Base-by-base conservation (phyloP, 768 basidiomycete genomes). In the Hygrocybe coccinea region DNA sequence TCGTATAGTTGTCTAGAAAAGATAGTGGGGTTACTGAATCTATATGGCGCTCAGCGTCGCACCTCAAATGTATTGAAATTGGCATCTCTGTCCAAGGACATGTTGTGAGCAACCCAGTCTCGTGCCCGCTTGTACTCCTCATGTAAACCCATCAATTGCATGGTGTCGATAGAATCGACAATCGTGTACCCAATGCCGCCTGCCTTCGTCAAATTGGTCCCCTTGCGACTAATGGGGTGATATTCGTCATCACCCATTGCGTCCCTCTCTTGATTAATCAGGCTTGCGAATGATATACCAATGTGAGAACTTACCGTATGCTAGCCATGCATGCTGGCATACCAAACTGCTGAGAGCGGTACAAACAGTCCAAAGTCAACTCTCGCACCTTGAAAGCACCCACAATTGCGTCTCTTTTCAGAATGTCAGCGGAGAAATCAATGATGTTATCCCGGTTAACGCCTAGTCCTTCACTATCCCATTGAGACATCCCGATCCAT, bases 231-330 rank as follows among this genome's bases (percentile, higher is more conserved):
- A 21, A 98, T 78, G 0, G 95, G 94, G 64, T 95, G 91, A 64
- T 92, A 97, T 68, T 95, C 91, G 72, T 97, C 93, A 54, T 79
- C 79, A 1, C 94, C 94, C 83, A 91, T 93, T 1, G 94, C 94
- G 67, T 97, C 85, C 45, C 83, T 74, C 72, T 93, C 92, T 93
- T 72, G 48, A 63, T 50, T 29, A 29, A 38, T 56, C 53, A 62
- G 54, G 22, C 56, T 47, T 52, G 48, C 6, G 45, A n/a, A 10
- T 6, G 12, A 34, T 14, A 12, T 39, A n/a, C 2, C 34, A n/a
- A 39, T 9, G 55, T 22, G 43, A 7, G 4, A 56, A 69, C 74
- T 52, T 58, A 91, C 90, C 91, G 65, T 95, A 95, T 25, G 90
- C 87, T 56, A 63, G 67, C 91, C 91, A 95, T 21, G 91, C 89